A percentile compares a stretch with the other conserved stretches of the same genome.
Evolutionary conservation across 495 filamentous ascomycete genomes (phyloP).

Genomic region (Astrothelium macrocarpum): DNA sequence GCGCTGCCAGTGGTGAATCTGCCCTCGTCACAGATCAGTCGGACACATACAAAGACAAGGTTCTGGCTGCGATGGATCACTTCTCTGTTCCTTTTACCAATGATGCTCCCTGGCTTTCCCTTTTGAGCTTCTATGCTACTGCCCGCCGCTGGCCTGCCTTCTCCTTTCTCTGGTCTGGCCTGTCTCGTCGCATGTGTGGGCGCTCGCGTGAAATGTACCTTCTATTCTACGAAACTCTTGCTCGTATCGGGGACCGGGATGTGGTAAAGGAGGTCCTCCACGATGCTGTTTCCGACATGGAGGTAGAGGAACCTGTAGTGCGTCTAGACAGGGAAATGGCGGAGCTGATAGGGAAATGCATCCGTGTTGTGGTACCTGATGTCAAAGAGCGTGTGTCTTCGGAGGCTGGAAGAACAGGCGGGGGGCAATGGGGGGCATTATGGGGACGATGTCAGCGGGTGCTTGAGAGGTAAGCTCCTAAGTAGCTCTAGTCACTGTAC

Average conservation of each 20-base stretch:
- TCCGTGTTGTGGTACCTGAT: not conserved
- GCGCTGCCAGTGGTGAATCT: no score
- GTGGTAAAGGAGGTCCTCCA: not conserved
- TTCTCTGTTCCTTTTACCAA: not conserved
- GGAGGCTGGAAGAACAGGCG: not conserved
- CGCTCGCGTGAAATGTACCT: not conserved
- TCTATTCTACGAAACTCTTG: not conserved
- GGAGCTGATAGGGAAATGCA: slow-evolving; percentile 34
- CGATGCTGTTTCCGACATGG: slow-evolving; percentile 2
- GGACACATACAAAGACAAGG: not conserved
- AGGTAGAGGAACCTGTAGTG: not conserved
- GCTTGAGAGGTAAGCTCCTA: not conserved
- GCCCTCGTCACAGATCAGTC: not conserved
- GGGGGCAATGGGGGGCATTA: not conserved
- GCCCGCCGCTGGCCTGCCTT: not conserved
- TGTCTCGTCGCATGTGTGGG: not conserved
- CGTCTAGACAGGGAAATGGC: slow-evolving; percentile 35
- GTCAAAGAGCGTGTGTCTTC: not conserved
- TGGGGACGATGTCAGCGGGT: not conserved
- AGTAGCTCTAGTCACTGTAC: no score
- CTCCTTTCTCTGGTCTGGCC: not conserved
- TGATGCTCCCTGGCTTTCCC: not conserved
- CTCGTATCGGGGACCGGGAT: not conserved
- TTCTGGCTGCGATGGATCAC: not conserved
- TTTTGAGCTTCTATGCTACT: not conserved